A percentile compares a stretch with the other conserved stretches of the same genome.
phyloP scores from a whole-genome alignment of 345 rosid genomes.

The Citrus trifoliata region DNA sequence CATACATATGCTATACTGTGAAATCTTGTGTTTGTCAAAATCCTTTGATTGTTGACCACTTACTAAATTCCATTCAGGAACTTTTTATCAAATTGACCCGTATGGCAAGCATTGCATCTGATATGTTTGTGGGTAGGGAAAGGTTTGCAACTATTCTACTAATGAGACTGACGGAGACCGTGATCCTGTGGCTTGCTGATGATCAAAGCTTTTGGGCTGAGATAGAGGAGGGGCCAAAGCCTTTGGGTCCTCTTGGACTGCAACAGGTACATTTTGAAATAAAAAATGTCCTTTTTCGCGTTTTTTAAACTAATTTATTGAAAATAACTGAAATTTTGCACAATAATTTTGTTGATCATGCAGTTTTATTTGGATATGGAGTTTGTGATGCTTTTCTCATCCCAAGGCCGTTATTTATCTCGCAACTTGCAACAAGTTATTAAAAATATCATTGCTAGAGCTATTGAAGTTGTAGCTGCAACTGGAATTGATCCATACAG shows the following conservation, averaged over 20 bases:
- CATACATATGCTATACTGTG: background rate
- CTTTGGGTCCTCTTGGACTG: constrained; percentile 78
- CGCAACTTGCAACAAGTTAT: constrained; percentile 83
- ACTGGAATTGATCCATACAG: constrained; percentile 72
- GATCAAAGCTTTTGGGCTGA: constrained; percentile 91
- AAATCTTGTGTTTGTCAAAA: background rate
- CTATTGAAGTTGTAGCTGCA: constrained; percentile 72
- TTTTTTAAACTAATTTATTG: background rate
- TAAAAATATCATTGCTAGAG: constrained; percentile 77
- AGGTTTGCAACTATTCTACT: constrained; percentile 78
- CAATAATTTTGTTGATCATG: constrained; percentile 13
- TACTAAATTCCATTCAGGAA: constrained; percentile 40
- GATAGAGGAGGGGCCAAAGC: constrained; percentile 60
- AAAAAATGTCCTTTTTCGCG: background rate
- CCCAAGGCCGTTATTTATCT: constrained; percentile 88
- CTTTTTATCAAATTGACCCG: constrained; percentile 60
- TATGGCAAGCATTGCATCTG: constrained; percentile 58
- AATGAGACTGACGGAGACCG: constrained; percentile 87
- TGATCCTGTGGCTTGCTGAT: constrained; percentile 90
- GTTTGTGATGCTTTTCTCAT: constrained; percentile 78
- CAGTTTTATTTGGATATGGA: constrained; percentile 96
- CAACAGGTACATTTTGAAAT: constrained; percentile 50
- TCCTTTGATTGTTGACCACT: background rate
- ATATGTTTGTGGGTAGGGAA: constrained; percentile 86
- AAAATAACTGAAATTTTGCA: background rate